A percentile compares a stretch with the other conserved stretches of the same genome.
Evolutionary conservation across 495 filamentous ascomycete species (phyloP).

Genomic region (Xylaria cubensis): DNA sequence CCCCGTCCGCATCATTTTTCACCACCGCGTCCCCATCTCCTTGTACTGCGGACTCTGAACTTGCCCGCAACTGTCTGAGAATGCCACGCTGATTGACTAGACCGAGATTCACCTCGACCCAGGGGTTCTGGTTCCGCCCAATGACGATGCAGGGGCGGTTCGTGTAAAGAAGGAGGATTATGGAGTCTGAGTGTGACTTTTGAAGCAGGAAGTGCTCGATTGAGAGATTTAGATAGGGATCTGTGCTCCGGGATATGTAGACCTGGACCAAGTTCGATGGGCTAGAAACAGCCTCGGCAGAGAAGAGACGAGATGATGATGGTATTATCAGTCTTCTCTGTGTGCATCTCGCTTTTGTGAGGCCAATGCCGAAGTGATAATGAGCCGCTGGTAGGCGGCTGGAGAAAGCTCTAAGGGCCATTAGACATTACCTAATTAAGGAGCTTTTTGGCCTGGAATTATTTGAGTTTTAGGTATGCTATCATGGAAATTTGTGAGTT

Average conservation of each 20-base stretch:
- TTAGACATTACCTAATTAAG: not conserved
- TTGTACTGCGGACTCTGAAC: not conserved
- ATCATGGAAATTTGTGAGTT: not conserved
- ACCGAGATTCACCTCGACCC: slow-evolving; percentile 83
- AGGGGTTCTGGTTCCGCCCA: slow-evolving; percentile 97
- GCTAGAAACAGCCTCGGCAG: slow-evolving; percentile 31
- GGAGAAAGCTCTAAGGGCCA: slow-evolving; percentile 21
- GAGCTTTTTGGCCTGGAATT: not conserved
- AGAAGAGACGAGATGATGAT: slow-evolving; percentile 34
- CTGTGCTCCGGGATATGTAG: slow-evolving; percentile 74
- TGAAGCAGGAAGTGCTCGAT: slow-evolving; percentile 90
- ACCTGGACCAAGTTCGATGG: slow-evolving; percentile 56
- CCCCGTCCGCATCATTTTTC: slow-evolving; percentile 18
- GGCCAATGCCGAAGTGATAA: slow-evolving; percentile 13
- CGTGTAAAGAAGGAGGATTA: slow-evolving; percentile 83
- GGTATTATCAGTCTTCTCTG: not conserved
- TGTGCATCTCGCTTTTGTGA: slow-evolving; percentile 3
- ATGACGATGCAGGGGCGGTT: slow-evolving; percentile 88
- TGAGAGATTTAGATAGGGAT: slow-evolving; percentile 94
- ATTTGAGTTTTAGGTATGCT: not conserved
- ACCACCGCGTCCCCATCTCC: not conserved
- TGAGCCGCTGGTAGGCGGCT: slow-evolving; percentile 18
- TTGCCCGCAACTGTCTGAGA: slow-evolving; percentile 23
- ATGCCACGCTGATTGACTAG: slow-evolving; percentile 46
- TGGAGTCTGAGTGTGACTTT: slow-evolving; percentile 70